Conservation (phyloP, 2,329 filamentous ascomycete genomes). For the Pseudocercospora fuligena region DNA sequence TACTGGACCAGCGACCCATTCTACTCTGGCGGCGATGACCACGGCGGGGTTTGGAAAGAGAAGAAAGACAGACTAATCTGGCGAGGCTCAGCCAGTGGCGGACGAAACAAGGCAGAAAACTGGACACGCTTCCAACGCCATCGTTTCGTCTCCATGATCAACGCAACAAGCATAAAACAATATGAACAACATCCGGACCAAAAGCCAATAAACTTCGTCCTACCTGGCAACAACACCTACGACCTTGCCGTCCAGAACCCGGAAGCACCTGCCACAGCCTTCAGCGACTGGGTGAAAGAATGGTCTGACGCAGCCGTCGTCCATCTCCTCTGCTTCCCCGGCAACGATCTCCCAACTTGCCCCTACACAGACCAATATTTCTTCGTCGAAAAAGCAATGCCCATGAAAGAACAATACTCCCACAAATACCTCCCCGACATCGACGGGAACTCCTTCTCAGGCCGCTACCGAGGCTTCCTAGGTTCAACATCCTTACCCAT, state of each 20-base stretch:
- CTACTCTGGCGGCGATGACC: constrained; percentile 48
- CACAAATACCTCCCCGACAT: constrained; percentile 75
- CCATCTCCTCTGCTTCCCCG: constrained; percentile 52
- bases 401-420: constrained; percentile 49
- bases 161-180: constrained; percentile 61
- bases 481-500: constrained; percentile 36
- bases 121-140: constrained; percentile 78
- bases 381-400: constrained; percentile 35
- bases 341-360: constrained; percentile 46
- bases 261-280: constrained; percentile 20
- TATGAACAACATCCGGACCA: constrained; percentile 51
- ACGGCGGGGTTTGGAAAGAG: constrained; percentile 48
- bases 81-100: constrained; percentile 56
- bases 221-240: constrained; percentile 47
- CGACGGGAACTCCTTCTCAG: constrained; percentile 64
- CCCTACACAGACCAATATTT: constrained; percentile 53
- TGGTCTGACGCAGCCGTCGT: constrained; percentile 51
- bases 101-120: constrained; percentile 56
- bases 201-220: constrained; percentile 45
- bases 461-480: constrained; percentile 41
- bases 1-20: constrained; percentile 53
- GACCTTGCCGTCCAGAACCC: constrained; percentile 38
- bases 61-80: constrained; percentile 52
- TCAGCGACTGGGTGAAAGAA: constrained; percentile 48
- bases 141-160: constrained; percentile 75